Base-by-base conservation (phyloP, 2,329 filamentous ascomycete genomes). In the Aspergillus glaucus region DNA sequence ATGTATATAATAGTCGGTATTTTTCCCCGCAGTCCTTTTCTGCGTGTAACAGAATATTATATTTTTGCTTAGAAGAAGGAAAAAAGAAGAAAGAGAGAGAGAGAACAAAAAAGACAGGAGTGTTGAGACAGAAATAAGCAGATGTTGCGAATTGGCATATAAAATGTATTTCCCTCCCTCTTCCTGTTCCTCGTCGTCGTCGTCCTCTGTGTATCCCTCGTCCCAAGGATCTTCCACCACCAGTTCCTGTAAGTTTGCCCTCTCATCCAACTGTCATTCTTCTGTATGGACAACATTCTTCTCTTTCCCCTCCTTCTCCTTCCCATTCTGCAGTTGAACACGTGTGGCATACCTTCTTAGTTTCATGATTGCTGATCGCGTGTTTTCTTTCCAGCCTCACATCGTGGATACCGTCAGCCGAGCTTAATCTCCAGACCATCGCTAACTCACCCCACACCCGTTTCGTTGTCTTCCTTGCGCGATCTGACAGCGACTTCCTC, bases 361-460 rank as follows among this genome's bases (percentile, higher is more conserved):
- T 30, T n/a, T 55, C 40, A 24, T 42, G 19, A 14, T 22, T 50
- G 53, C 62, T 66, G 54, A 65, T 60, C 55, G 47, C 52, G 47
- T 62, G 50, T 51, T 55, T 40, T 40, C 17, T 49, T 36, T 55
- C 58, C 52, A 59, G 56, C 50, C 47, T 58, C 46, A 55, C 50
- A 24, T 53, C 59, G 24, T 51, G 60, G 61, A 50, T 62, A 67
- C 51, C 64, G 68, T 53, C 55, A 67, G n/a, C 65, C 67, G 50
- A 64, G 55, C 55, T 50, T 70, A 52, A 66, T 69, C 53, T 57
- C 60, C 50, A 66, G 62, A 55, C 66, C 68, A 64, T 64, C 65
- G 55, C 65, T 68, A 65, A 65, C 64, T 44, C 63, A 64, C 60
- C 66, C 66, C 58, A 67, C 66, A 48, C 64, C 64, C 36, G 62